A percentile compares a stretch with the other conserved stretches of the same genome.
Conservation (phyloP, 148 eudicot genomes). For the Oxyria digyna region DNA sequence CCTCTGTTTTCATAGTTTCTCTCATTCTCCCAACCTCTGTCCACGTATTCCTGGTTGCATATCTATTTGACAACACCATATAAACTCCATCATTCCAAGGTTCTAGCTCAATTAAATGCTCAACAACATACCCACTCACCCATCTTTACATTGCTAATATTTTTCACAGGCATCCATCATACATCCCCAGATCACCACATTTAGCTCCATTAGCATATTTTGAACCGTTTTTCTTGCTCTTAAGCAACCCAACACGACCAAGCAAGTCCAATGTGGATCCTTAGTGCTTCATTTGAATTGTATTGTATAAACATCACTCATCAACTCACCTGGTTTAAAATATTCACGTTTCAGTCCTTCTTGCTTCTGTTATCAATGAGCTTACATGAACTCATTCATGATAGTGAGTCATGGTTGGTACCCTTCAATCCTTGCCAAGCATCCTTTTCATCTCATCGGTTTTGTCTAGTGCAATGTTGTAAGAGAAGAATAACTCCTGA, state of each 20-base stretch:
- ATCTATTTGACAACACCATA: constrained; percentile 64
- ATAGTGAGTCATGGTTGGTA: constrained; percentile 48
- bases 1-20: constrained; percentile 44
- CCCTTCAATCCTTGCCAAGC: constrained; percentile 68
- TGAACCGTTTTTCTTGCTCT: constrained; percentile 46
- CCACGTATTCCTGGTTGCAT: constrained; percentile 63
- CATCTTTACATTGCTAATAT: constrained; percentile 48
- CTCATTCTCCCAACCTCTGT: constrained; percentile 49
- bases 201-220: constrained; percentile 45
- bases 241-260: constrained; percentile 43
- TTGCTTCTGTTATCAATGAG: not conserved
- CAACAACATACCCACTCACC: constrained; percentile 66
- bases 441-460: constrained; percentile 68
- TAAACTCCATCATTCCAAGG: constrained; percentile 79
- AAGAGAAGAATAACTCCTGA: constrained; percentile 79
- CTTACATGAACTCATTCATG: not conserved
- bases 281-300: constrained; percentile 32
- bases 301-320: constrained; percentile 41
- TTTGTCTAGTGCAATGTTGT: constrained; percentile 91
- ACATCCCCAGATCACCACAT: constrained; percentile 70
- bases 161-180: constrained; percentile 82
- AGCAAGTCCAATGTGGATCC: constrained; percentile 69
- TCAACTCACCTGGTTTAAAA: too few species aligned
- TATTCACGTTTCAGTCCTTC: too few species aligned
- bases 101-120: constrained; percentile 48